These are phyloP conservation scores for Globisporangium parvum DNA, from an alignment of 352 stramenopile genomes.

Conservation along the genomic window DNA sequence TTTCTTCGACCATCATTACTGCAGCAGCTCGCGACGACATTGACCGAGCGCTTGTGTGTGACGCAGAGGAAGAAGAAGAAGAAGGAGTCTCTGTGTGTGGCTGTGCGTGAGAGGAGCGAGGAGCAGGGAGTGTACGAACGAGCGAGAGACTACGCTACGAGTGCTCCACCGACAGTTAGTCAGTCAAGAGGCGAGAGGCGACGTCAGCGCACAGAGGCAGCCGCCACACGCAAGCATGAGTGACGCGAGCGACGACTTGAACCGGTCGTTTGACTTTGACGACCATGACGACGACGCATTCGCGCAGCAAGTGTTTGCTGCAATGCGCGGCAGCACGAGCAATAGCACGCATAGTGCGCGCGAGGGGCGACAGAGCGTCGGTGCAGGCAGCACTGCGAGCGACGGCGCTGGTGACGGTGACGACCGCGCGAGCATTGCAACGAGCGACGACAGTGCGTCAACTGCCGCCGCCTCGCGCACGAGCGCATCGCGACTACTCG, in stretches of 20 bases:
- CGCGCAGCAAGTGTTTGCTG: slow-evolving; percentile 13
- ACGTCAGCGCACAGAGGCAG: no score
- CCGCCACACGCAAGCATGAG: not conserved
- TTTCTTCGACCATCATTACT: no score
- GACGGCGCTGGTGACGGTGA: slow-evolving; percentile 5
- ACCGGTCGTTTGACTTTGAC: slow-evolving; percentile 27
- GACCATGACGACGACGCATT: slow-evolving; percentile 19
- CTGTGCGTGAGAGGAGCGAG: no score
- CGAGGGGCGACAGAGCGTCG: not conserved
- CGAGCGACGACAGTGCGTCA: not conserved
- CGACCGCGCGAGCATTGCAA: slow-evolving; percentile 1
- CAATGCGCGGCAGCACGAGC: not conserved
- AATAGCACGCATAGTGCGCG: not conserved
- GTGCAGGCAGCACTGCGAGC: not conserved
- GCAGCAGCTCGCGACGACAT: no score
- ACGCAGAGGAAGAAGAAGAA: no score
- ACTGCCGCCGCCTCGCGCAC: slow-evolving; percentile 5
- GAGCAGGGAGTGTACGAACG: no score
- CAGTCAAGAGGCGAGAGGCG: no score
- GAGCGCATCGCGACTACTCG: slow-evolving; percentile 36
- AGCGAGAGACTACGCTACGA: no score
- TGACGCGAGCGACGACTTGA: slow-evolving; percentile 21
- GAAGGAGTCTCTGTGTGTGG: no score
- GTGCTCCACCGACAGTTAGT: no score
- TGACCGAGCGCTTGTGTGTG: no score